Evolutionary conservation across 2,329 filamentous ascomycete genomes (phyloP).

Genomic region (Apiospora kogelbergensis): DNA sequence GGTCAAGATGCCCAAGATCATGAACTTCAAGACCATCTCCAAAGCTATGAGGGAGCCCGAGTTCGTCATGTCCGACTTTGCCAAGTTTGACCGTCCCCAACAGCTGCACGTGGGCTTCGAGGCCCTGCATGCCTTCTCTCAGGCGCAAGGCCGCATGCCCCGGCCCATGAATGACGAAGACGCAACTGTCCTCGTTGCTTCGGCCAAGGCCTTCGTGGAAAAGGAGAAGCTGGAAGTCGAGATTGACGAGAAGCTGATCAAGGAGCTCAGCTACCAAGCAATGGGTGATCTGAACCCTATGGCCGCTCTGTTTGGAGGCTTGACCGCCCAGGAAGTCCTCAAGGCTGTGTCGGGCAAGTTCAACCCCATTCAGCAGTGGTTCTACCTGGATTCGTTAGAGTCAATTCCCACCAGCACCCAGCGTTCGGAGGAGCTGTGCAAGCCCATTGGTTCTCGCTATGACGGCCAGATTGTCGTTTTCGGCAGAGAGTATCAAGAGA

Average conservation of each 20-base stretch:
- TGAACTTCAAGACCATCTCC: conserved; percentile 83
- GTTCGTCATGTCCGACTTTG: conserved; percentile 89
- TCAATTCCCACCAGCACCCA: conserved; percentile 75
- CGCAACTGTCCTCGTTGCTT: conserved; percentile 72
- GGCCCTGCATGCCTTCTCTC: conserved; percentile 82
- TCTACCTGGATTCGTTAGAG: conserved; percentile 98
- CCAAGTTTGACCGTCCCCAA: conserved; percentile 93
- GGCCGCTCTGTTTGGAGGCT: conserved; percentile 92
- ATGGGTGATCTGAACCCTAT: conserved; percentile 87
- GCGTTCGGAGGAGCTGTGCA: conserved; percentile 84
- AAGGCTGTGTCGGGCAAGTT: conserved; percentile 99
- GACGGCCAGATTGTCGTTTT: conserved; percentile 98
- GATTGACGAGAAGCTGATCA: conserved; percentile 87
- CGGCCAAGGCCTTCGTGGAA: conserved; percentile 72
- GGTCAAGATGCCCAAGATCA: conserved; percentile 96
- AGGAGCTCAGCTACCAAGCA: conserved; percentile 92
- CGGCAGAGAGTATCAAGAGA: conserved; percentile 89
- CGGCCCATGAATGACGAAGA: conserved; percentile 83
- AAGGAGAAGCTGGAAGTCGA: conserved; percentile 79
- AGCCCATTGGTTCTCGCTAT: conserved; percentile 81
- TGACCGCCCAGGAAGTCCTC: conserved; percentile 90
- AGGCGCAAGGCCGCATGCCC: conserved; percentile 73
- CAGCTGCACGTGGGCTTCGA: conserved; percentile 93
- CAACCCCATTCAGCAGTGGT: conserved; percentile 89
- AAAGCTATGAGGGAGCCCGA: conserved; percentile 83